Evolutionary conservation across 2,329 filamentous ascomycete genomes (phyloP), one percentile per base, ranked within the genome.

Genomic region (Fusarium brachygibbosum): DNA sequence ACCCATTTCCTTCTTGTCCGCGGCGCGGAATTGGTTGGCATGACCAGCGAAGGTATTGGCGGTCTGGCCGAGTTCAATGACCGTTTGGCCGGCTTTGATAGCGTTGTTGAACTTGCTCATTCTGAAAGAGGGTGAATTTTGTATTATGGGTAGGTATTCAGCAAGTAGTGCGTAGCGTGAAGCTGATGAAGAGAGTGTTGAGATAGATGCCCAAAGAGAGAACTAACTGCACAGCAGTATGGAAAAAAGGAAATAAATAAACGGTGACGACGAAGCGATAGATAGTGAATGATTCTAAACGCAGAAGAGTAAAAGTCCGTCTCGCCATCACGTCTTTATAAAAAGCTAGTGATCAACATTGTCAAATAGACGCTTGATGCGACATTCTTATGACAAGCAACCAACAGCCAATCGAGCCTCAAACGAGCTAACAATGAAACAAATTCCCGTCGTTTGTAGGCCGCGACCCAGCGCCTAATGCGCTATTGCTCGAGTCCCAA

Each of bases 1-100:
- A 37, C 77, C 77, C 0, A 79, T 64, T 14, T 79, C 77, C 35
- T 61, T 65, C 56, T 80, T 80, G 65, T 79, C 77, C 17, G 77
- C 76, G 17, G 69, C 32, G 51, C 75, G 76, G 57, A 80, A 70
- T 44, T 79, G 71, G 14, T 68, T 65, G 58, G 77, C 74, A 6
- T 75, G 72, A 11, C 63, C 70, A 29, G 71, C 72, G 46, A 79
- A 53, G 32, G 64, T 58, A 14, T 77, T 70, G 10, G 72, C 78
- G 35, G 69, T 75, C 38, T 72, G 70, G 52, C 75, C 76, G 16
- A 79, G 72, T 37, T 79, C 75, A 63, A 79, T 74, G 61, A 75
- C 78, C 4, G 74, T 75, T 51, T 79, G 74, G 44, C 76, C 78
- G n/a, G 74, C 74, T 12, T 79, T 77, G 68, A 80, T 64, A 38